phyloP scores from a whole-genome alignment of 495 filamentous ascomycete genomes.

The Tuber brumale region DNA sequence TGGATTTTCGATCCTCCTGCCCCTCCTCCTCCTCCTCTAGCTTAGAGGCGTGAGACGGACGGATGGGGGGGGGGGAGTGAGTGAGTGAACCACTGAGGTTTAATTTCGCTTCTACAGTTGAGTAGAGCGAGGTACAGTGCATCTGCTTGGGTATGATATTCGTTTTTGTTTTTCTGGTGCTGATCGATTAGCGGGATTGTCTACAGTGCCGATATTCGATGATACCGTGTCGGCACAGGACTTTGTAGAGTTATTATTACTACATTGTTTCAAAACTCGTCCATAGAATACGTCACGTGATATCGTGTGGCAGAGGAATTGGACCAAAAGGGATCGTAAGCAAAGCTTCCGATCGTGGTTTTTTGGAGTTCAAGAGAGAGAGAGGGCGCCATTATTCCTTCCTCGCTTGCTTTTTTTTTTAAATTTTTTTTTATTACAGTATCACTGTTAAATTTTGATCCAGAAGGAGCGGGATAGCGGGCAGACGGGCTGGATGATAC shows the following conservation, averaged over 20 bases:
- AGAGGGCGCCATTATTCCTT: background rate
- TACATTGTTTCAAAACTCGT: background rate
- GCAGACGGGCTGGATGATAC: background rate
- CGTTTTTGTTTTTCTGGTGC: background rate
- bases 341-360: background rate
- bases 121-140: background rate
- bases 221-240: background rate
- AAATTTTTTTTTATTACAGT: too few relatives aligned
- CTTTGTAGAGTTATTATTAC: background rate
- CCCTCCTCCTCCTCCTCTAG: background rate
- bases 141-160: background rate
- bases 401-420: background rate
- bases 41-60: background rate
- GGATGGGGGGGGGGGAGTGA: background rate
- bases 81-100: background rate
- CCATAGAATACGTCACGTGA: background rate
- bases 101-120: background rate
- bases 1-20: background rate
- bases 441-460: background rate
- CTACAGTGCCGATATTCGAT: background rate
- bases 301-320: background rate
- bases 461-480: background rate
- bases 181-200: background rate
- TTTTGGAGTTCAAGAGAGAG: background rate
- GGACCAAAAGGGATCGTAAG: background rate